A percentile compares a stretch with the other conserved stretches of the same genome.
phyloP scores from a whole-genome alignment of 805 yeast genomes.

The Suhomyces canberraensis region DNA sequence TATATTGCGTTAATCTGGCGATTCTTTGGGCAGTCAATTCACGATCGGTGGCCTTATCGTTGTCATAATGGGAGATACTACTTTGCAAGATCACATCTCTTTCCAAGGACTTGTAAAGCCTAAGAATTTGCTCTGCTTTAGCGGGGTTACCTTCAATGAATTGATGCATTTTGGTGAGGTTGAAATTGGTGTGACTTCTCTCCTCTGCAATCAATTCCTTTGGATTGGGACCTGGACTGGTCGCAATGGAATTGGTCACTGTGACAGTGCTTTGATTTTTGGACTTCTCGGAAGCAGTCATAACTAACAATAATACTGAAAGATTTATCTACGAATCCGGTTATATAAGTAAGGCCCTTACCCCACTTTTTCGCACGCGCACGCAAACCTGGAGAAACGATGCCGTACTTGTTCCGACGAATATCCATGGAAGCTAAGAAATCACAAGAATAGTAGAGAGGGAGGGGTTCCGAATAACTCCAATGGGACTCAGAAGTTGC shows the following conservation, averaged over 20 bases:
- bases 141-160: slow-evolving; percentile 55
- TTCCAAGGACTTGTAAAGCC: slow-evolving; percentile 47
- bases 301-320: no score
- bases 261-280: no score
- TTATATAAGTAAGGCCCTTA: neutral
- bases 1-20: slow-evolving; percentile 56
- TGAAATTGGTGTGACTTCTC: slow-evolving; percentile 41
- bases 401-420: no score
- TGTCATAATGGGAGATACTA: slow-evolving; percentile 54
- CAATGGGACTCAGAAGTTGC: no score
- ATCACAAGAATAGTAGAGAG: no score
- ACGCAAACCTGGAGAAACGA: no score
- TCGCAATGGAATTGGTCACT: neutral
- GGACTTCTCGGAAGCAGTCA: no score
- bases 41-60: slow-evolving; percentile 54
- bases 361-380: slow-evolving; percentile 5
- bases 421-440: no score
- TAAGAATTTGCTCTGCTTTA: slow-evolving; percentile 28
- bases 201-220: slow-evolving; percentile 37
- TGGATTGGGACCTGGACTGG: slow-evolving; percentile 32
- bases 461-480: no score
- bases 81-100: slow-evolving; percentile 65
- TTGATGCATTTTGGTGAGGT: slow-evolving; percentile 39
- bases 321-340: no score
- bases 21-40: slow-evolving; percentile 60